Conservation (phyloP, 306 rosid species). For the Castanea crenata region DNA sequence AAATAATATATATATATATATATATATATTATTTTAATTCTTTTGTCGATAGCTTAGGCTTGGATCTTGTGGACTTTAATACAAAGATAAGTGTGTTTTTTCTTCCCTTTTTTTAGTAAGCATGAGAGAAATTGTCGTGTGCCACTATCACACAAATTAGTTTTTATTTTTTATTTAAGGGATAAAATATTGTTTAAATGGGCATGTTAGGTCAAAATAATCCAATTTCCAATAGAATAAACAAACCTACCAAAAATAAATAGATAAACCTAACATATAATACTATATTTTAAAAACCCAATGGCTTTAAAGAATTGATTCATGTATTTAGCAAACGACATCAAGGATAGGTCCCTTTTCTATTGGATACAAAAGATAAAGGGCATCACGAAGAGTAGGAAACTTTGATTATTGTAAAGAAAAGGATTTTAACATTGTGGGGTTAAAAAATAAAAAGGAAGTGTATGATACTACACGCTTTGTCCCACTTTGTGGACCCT, state of each 20-base stretch:
- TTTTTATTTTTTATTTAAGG: background rate
- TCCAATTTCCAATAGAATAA: constrained; percentile 31
- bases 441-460: constrained; percentile 26
- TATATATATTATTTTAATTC: background rate
- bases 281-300: background rate
- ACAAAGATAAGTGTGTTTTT: constrained; percentile 22
- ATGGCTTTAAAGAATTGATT: constrained; percentile 5
- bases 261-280: background rate
- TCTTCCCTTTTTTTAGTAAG: background rate
- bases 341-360: background rate
- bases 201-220: constrained; percentile 39
- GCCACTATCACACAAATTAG: constrained; percentile 11
- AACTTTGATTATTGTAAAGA: constrained; percentile 4
- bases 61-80: constrained; percentile 34
- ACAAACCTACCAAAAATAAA: background rate
- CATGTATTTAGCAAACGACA: constrained; percentile 17
- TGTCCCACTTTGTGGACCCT: constrained; percentile 36
- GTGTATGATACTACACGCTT: constrained; percentile 30
- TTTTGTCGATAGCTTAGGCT: constrained; percentile 21
- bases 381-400: background rate
- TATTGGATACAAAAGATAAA: background rate
- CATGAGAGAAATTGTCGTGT: constrained; percentile 31
- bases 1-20: background rate
- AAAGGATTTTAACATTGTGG: background rate
- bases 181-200: constrained; percentile 14